These are phyloP conservation scores for Phaeotremella fagi DNA, from an alignment of 768 basidiomycete genomes.

Conservation along the genomic window DNA sequence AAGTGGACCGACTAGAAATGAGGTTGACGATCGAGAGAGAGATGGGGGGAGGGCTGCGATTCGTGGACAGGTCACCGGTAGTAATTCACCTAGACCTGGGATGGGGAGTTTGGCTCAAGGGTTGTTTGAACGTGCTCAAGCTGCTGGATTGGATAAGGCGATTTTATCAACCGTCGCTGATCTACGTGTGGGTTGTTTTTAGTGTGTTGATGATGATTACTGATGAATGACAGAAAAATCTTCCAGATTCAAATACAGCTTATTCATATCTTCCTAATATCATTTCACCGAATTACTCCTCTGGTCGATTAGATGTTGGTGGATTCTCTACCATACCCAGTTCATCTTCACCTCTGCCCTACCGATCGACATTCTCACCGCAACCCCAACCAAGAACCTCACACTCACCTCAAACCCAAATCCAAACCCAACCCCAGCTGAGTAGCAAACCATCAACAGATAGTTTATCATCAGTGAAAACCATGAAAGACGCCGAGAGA, in stretches of 20 bases:
- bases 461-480: slow-evolving; percentile 16
- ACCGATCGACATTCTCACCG: slow-evolving; percentile 4
- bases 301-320: slow-evolving; percentile 5
- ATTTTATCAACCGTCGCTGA: slow-evolving; percentile 46
- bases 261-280: slow-evolving; percentile 45
- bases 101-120: slow-evolving; percentile 44
- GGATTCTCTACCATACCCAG: slow-evolving; percentile 29
- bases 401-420: background rate
- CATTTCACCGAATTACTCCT: slow-evolving; percentile 26
- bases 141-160: slow-evolving; percentile 53
- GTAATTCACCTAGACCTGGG: slow-evolving; percentile 50
- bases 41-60: slow-evolving; percentile 43
- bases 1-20: slow-evolving; percentile 58
- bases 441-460: slow-evolving; percentile 19
- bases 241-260: slow-evolving; percentile 71
- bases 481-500: slow-evolving; percentile 35
- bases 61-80: slow-evolving; percentile 52
- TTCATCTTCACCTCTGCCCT: slow-evolving; percentile 18
- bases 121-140: slow-evolving; percentile 45
- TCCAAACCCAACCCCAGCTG: slow-evolving; percentile 9
- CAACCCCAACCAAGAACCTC: background rate
- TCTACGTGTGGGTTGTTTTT: slow-evolving; percentile 30
- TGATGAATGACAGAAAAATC: slow-evolving; percentile 76
- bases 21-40: slow-evolving; percentile 9
- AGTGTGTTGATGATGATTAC: background rate